A percentile compares a stretch with the other conserved stretches of the same genome.
phyloP scores from a whole-genome alignment of 1,284 basidiomycete genomes.

The Cutaneotrichosporon sp. region DNA sequence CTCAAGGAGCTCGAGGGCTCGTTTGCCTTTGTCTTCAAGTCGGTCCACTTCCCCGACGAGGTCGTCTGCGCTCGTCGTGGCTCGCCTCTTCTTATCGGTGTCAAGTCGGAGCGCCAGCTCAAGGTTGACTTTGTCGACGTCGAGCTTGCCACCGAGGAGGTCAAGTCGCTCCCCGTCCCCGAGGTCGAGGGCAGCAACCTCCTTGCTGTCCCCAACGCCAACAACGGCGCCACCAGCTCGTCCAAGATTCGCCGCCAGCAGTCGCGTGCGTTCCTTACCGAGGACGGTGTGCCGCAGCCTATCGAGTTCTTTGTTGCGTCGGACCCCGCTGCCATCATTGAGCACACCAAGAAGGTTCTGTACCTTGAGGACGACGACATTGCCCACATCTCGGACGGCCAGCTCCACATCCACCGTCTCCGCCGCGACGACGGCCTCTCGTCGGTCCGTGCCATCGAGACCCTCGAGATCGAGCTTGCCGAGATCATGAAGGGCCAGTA shows the following conservation, averaged over 20 bases:
- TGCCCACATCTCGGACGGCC: conserved; percentile 93
- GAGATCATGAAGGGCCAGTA: conserved; percentile 99
- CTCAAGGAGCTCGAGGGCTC: conserved; percentile 98
- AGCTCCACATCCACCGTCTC: conserved; percentile 97
- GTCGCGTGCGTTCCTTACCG: conserved; percentile 96
- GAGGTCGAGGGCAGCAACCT: conserved; percentile 50
- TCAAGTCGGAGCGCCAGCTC: conserved; percentile 99
- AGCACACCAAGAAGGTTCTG: conserved; percentile 98
- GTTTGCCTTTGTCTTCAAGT: conserved; percentile 99
- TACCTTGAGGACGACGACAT: conserved; percentile 99
- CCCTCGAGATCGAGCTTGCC: conserved; percentile 95
- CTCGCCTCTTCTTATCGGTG: conserved; percentile 93
- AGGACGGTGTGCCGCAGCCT: conserved; percentile 95
- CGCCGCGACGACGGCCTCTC: conserved; percentile 75
- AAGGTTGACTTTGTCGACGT: conserved; percentile 99
- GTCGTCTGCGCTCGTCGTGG: conserved; percentile 93
- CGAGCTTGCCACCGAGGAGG: conserved; percentile 72
- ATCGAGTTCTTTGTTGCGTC: conserved; percentile 99
- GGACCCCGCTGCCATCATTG: conserved; percentile 91
- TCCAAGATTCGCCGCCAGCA: conserved; percentile 85
- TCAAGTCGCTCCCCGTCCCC: conserved; percentile 23
- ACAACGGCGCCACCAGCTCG: conserved; percentile 54
- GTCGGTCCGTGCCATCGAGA: conserved; percentile 93
- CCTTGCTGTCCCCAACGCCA: conserved; percentile 64
- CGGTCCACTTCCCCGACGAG: conserved; percentile 91